Evolutionary conservation across 768 basidiomycete species (phyloP).

Genomic region (Boletales sp.): DNA sequence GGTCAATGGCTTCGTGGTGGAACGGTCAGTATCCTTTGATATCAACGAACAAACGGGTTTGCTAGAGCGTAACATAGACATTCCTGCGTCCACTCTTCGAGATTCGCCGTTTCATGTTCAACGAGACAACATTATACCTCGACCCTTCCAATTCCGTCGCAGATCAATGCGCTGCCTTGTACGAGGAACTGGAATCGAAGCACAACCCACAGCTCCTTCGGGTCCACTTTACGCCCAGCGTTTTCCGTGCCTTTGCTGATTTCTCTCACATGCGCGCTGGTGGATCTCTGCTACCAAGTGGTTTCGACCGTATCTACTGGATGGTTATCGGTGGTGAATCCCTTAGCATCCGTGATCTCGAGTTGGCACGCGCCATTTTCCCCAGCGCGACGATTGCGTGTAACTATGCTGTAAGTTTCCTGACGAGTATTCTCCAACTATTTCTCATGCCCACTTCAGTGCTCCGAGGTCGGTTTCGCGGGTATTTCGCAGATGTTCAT

Average conservation of each 20-base stretch:
- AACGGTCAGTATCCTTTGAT: constrained; percentile 17
- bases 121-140: constrained; percentile 29
- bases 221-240: constrained; percentile 28
- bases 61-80: constrained; percentile 14
- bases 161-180: constrained; percentile 23
- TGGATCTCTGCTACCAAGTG: constrained; percentile 13
- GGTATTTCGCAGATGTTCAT: constrained; percentile 30
- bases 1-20: constrained; percentile 32
- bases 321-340: constrained; percentile 33
- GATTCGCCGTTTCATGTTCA: constrained; percentile 32
- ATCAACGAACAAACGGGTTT: too few species aligned
- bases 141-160: constrained; percentile 26
- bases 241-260: constrained; percentile 29
- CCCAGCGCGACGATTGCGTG: constrained; percentile 27
- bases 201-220: constrained; percentile 21
- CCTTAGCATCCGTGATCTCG: constrained; percentile 22
- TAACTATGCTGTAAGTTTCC: constrained; percentile 27
- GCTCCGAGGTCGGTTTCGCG: constrained; percentile 30
- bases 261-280: constrained; percentile 21
- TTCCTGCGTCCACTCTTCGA: constrained; percentile 30
- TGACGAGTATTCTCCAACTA: not conserved
- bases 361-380: constrained; percentile 23
- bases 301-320: constrained; percentile 29
- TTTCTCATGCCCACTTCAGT: constrained; percentile 11
- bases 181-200: constrained; percentile 23